Evolutionary conservation across 768 basidiomycete species (phyloP), one percentile per base, ranked within the genome.

Genomic region (Tylopilus sp.): DNA sequence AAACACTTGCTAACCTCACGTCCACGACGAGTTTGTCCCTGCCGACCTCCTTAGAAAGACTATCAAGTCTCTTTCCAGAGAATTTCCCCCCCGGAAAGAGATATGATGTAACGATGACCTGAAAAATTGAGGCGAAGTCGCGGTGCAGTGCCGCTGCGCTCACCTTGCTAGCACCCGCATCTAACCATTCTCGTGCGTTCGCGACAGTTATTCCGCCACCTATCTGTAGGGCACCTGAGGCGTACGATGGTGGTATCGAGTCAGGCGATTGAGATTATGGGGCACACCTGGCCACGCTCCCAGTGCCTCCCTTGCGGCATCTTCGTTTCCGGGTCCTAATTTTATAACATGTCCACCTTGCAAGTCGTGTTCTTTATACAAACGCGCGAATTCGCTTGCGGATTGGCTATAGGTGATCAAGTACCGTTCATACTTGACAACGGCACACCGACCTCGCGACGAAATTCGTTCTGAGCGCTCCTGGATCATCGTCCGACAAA

Each of bases 21-120:
- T 99, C 97, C 3, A 98, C 87, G 3, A 98, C 95, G 2, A 99
- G 78, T 34, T 72, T 80, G n/a, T 93, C 92, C 72, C 84, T 92
- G 0, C 92, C 91, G 6, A 94, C 82, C 12, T 72, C 69, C 19
- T 72, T 63, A 7, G 84, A 85, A 16, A 98, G 71, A 0, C 67
- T 70, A 60, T 81, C 72, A 26, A 99, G 74, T 45, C 90, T 75
- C 40, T 87, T 82, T 55, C 86, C 67, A 17, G 86, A 87, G 73
- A 98, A 96, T 56, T 78, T 83, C 3, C 76, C 86, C n/a, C 72
- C 69, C 0, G 97, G 95, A 57, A 99, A 99, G 38, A 99, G 83
- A 71, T 86, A 92, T 13, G 95, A 97, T 4, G 97, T 99, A n/a
- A 99, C 89, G 48, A 99, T 98, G 59, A 98, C 85, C 95, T 98